Conservation (phyloP, 1,284 basidiomycete genomes). For the Coniferiporia weirii region DNA sequence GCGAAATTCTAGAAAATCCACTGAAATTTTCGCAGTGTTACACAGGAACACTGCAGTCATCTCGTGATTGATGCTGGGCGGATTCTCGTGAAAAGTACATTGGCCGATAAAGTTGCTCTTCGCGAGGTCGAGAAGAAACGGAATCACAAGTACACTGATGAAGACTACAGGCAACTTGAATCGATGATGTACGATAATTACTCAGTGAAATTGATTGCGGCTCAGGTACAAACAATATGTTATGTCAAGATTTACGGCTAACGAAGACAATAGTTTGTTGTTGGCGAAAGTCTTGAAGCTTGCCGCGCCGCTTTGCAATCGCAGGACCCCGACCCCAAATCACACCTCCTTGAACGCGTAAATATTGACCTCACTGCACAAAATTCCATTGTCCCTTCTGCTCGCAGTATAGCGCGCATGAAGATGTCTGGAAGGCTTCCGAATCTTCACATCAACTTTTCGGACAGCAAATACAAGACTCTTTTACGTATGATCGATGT, state of each 20-base stretch:
- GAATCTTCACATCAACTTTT: constrained; percentile 87
- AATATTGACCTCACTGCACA: constrained; percentile 90
- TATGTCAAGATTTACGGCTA: constrained; percentile 1
- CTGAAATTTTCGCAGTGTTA: constrained; percentile 48
- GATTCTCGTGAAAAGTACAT: constrained; percentile 87
- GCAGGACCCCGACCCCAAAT: constrained; percentile 45
- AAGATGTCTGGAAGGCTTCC: constrained; percentile 92
- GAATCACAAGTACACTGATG: constrained; percentile 81
- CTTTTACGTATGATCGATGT: constrained; percentile 93
- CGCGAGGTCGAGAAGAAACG: constrained; percentile 83
- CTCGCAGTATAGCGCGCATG: constrained; percentile 82
- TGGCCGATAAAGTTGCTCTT: constrained; percentile 82
- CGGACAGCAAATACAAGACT: constrained; percentile 93
- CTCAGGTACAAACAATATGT: constrained; percentile 58
- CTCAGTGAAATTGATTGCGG: constrained; percentile 79
- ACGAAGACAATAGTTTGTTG: constrained; percentile 62
- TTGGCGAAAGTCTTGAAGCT: constrained; percentile 81
- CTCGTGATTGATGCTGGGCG: constrained; percentile 96
- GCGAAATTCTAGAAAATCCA: background rate
- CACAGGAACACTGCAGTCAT: constrained; percentile 74
- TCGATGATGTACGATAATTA: constrained; percentile 97
- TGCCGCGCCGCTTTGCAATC: constrained; percentile 75
- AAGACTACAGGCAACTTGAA: constrained; percentile 86
- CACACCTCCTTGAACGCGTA: constrained; percentile 92
- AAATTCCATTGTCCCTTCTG: constrained; percentile 90